Evolutionary conservation across 371 early-diverging fungal species (phyloP).

Genomic region (Funneliformis caledonium): DNA sequence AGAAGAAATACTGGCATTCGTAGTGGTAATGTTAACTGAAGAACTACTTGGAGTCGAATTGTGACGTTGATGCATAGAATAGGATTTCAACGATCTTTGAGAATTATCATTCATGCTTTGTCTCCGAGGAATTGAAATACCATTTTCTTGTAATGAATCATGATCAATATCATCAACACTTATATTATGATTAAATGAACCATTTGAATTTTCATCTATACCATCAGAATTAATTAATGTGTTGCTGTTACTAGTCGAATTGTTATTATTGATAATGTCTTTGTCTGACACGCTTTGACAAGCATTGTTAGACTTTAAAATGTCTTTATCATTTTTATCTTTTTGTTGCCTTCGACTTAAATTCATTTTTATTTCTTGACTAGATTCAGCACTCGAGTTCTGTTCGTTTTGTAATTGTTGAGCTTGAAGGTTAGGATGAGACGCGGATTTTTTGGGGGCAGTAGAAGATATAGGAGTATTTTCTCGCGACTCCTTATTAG

Average conservation of each 20-base stretch:
- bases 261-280: constrained; percentile 1
- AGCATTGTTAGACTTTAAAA: constrained; percentile 22
- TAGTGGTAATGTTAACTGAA: constrained; percentile 3
- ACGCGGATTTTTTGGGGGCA: constrained; percentile 21
- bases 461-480: background rate
- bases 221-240: background rate
- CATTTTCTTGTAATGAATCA: constrained; percentile 10
- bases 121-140: background rate
- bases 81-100: constrained; percentile 15
- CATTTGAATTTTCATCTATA: background rate
- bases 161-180: background rate
- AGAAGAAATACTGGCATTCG: background rate
- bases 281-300: background rate
- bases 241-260: background rate
- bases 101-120: constrained; percentile 26
- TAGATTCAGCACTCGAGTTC: constrained; percentile 25
- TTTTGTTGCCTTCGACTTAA: background rate
- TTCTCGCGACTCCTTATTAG: constrained; percentile 5
- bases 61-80: constrained; percentile 3
- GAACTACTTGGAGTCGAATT: constrained; percentile 15
- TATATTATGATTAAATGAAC: background rate
- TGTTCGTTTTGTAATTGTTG: constrained; percentile 6
- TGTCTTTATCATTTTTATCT: constrained; percentile 32
- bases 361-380: constrained; percentile 36
- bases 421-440: constrained; percentile 15